Evolutionary conservation across 2,329 filamentous ascomycete genomes (phyloP).

Genomic region (Cordyceps fumosorosea): DNA sequence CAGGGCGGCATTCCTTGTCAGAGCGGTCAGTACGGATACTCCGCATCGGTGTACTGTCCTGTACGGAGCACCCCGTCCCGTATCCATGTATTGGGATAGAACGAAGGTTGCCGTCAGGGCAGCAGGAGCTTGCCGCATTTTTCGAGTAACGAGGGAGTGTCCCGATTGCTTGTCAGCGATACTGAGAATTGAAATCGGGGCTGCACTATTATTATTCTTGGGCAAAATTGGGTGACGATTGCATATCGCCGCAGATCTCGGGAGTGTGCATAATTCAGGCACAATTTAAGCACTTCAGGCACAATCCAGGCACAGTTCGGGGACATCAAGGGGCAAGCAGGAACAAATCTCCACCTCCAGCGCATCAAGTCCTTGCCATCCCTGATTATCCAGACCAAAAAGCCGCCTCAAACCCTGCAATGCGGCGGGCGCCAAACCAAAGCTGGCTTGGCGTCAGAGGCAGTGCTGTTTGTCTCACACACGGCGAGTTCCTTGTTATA

Average conservation of each 20-base stretch:
- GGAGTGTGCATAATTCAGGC: background rate
- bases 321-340: background rate
- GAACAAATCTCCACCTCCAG: background rate
- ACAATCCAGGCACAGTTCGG: background rate
- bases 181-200: too few species aligned
- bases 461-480: conserved; percentile 6
- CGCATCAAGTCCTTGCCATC: background rate
- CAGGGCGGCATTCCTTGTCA: too few species aligned
- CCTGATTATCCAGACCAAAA: background rate
- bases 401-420: background rate
- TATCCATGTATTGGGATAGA: too few species aligned
- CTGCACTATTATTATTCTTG: too few species aligned
- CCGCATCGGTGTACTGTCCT: too few species aligned
- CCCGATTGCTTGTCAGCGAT: background rate
- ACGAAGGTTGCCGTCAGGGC: too few species aligned
- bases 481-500: background rate
- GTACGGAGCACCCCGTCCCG: too few species aligned
- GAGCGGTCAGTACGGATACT: too few species aligned
- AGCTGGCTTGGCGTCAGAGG: background rate
- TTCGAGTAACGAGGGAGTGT: too few species aligned
- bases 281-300: background rate
- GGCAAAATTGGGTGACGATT: background rate
- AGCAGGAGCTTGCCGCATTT: too few species aligned
- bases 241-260: background rate
- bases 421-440: background rate